Evolutionary conservation across 371 early-diverging fungal species (phyloP), one percentile per base, ranked within the genome.

Genomic region (Entomophthora muscae): DNA sequence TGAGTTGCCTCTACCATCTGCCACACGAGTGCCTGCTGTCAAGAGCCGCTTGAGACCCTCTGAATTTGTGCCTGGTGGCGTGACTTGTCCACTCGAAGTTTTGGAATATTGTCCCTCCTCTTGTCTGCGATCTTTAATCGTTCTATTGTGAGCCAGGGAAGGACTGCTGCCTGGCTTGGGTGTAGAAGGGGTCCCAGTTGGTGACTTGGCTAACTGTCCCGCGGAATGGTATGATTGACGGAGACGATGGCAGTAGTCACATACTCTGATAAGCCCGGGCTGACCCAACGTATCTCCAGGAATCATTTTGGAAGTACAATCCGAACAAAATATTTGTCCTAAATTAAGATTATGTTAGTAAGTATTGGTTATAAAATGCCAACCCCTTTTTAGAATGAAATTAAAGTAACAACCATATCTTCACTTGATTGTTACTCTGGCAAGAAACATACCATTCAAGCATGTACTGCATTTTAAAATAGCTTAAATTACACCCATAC

Each of bases 291-390:
- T 70, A 52, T 78, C 81, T 10, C 89, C 90, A 1, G 86, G 71
- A 26, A 89, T 81, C n/a, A 80, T 79, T 52, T 83, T 76, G 0
- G 84, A 84, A 3, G 90, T 86, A 70, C 90, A 90, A 66, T 79
- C 79, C n/a, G 74, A 76, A 66, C 90, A 90, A 67, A 89, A 88
- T 33, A 90, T 86, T 65, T 83, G 86, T 21, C 84, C 84, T 83
- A 68, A 62, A 12, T n/a, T 24, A 63, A 23, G 53, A 58, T 51
- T 58, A 42, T 32, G n/a, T n/a, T n/a, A n/a, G n/a, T n/a, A n/a
- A n/a, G n/a, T n/a, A n/a, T n/a, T n/a, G n/a, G n/a, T n/a, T n/a
- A n/a, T n/a, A n/a, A n/a, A n/a, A n/a, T n/a, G n/a, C n/a, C n/a
- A n/a, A n/a, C n/a, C n/a, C n/a, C n/a, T n/a, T n/a, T n/a, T n/a